Conservation (phyloP, 2,329 filamentous ascomycete species). For the Fusarium praegraminearum region DNA sequence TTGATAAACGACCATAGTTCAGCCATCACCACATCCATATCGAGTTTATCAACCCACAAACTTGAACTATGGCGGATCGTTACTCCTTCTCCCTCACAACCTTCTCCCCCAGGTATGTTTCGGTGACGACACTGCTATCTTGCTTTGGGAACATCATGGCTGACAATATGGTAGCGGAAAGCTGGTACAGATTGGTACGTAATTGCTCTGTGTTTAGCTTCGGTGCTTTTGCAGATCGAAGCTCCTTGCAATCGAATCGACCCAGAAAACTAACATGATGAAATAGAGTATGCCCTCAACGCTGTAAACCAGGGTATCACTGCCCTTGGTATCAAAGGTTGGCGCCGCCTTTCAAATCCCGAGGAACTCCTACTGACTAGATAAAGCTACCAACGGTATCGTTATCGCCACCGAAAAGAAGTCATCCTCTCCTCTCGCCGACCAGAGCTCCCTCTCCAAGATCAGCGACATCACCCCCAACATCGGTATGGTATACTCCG, state of each 20-base stretch:
- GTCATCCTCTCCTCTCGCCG: constrained; percentile 96
- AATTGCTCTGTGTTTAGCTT: constrained; percentile 11
- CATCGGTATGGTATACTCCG: constrained; percentile 99
- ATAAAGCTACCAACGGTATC: constrained; percentile 93
- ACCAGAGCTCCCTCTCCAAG: constrained; percentile 94
- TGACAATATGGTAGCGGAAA: constrained; percentile 80
- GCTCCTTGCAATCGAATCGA: neutral
- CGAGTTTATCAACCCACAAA: constrained; percentile 17
- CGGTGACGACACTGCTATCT: constrained; percentile 45
- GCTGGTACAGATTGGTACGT: constrained; percentile 92
- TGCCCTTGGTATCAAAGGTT: constrained; percentile 97
- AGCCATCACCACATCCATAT: constrained; percentile 18
- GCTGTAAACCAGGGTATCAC: constrained; percentile 99
- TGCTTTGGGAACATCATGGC: constrained; percentile 50
- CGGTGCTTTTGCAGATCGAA: neutral
- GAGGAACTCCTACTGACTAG: constrained; percentile 37
- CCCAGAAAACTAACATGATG: constrained; percentile 30
- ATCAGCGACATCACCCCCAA: constrained; percentile 98
- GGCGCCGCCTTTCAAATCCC: constrained; percentile 35
- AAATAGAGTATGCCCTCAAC: constrained; percentile 95
- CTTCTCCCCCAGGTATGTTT: constrained; percentile 94
- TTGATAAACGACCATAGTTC: constrained; percentile 34
- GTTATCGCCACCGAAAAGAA: constrained; percentile 99
- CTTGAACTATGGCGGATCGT: constrained; percentile 86
- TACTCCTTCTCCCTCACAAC: constrained; percentile 99